phyloP scores from a whole-genome alignment of 2,329 filamentous ascomycete species.

The Aspergillaceae sp. region DNA sequence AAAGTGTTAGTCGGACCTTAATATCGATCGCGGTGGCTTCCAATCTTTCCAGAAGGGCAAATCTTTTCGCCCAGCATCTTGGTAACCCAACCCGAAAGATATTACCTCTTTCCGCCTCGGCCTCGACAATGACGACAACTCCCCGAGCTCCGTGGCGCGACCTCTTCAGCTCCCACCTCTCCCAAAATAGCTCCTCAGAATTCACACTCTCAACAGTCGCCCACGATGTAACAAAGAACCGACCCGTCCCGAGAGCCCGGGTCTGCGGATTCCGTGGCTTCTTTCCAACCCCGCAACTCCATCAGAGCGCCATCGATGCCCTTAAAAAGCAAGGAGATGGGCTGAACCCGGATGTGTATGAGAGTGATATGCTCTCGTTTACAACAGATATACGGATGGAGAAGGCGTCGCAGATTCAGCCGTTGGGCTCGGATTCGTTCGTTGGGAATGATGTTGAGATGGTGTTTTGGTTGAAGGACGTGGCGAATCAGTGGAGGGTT shows the following conservation, averaged over 20 bases:
- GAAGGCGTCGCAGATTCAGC: constrained; percentile 62
- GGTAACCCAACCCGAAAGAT: not conserved
- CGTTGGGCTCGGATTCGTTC: constrained; percentile 30
- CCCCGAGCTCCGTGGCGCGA: constrained; percentile 21
- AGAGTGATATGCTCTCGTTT: constrained; percentile 70
- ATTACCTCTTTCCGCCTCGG: not conserved
- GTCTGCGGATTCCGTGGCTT: constrained; percentile 81
- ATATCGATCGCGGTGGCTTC: not conserved
- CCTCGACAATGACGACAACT: not conserved
- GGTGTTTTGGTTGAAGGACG: constrained; percentile 67
- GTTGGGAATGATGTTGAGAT: constrained; percentile 68
- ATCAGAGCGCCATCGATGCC: constrained; percentile 65
- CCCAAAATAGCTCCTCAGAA: constrained; percentile 14
- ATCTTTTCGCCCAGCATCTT: not conserved
- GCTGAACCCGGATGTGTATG: constrained; percentile 59
- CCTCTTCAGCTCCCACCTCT: constrained; percentile 17
- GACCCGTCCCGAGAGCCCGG: constrained; percentile 24
- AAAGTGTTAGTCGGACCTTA: too few species aligned
- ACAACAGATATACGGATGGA: constrained; percentile 85
- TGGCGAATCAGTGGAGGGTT: constrained; percentile 74
- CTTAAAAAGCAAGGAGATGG: constrained; percentile 34
- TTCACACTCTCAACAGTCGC: constrained; percentile 22
- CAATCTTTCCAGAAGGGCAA: not conserved
- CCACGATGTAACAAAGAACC: constrained; percentile 7
- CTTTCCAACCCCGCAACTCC: constrained; percentile 58